These are phyloP conservation scores for Lathyrus aphaca DNA, from an alignment of 306 rosid genomes.

Conservation along the genomic window DNA sequence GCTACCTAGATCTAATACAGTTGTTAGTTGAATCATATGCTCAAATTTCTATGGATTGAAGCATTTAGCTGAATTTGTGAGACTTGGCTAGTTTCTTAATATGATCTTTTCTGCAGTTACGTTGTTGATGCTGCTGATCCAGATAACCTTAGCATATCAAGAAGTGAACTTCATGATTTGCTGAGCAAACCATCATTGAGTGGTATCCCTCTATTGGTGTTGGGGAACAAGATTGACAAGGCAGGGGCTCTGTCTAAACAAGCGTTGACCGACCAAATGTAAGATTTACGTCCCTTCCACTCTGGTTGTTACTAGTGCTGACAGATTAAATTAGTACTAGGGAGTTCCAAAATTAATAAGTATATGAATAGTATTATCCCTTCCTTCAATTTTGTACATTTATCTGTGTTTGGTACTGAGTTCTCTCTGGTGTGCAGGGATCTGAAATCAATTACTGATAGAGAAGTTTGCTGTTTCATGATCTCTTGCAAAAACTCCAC, in stretches of 20 bases:
- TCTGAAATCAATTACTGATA: constrained; percentile 69
- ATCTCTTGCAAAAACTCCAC: constrained; percentile 97
- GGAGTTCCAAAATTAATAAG: not conserved
- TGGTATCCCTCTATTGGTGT: constrained; percentile 83
- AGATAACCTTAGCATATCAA: constrained; percentile 73
- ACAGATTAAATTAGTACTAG: constrained; percentile 2
- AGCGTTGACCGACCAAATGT: constrained; percentile 84
- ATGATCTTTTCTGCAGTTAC: constrained; percentile 59
- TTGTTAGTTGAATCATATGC: constrained; percentile 15
- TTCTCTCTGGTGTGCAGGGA: constrained; percentile 62
- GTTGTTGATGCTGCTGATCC: constrained; percentile 96
- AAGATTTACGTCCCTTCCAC: constrained; percentile 37
- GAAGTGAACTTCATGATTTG: constrained; percentile 84
- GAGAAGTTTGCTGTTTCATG: constrained; percentile 97
- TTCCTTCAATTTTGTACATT: constrained; percentile 1
- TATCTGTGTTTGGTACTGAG: constrained; percentile 23
- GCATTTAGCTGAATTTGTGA: constrained; percentile 20
- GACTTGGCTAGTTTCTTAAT: constrained; percentile 15
- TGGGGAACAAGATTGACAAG: constrained; percentile 92
- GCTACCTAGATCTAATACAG: constrained; percentile 24
- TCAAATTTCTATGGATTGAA: constrained; percentile 7
- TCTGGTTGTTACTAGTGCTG: not conserved
- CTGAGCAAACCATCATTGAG: constrained; percentile 75
- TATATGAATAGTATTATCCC: constrained; percentile 1
- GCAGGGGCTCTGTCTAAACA: constrained; percentile 73